Percentiles rank a stretch among this genome's conserved stretches.
Evolutionary conservation across 331 rosid genomes (phyloP).

Genomic region (Rosa hybrid): DNA sequence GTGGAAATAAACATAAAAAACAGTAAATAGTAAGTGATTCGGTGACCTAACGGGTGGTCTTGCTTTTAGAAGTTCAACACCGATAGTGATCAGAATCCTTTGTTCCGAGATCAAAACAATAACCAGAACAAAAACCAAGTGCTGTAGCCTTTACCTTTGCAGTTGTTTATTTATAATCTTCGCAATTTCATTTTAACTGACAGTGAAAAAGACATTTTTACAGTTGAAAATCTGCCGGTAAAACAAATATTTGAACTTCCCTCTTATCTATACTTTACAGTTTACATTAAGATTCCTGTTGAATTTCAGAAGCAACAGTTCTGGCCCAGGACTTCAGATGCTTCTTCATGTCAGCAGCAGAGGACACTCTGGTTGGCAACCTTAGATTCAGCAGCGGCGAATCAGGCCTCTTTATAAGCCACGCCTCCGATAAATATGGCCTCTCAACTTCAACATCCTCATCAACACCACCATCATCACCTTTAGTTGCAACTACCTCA

Average conservation of each 20-base stretch:
- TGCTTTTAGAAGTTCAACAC: no score
- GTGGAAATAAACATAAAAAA: no score
- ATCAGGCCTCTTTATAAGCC: conserved; percentile 74
- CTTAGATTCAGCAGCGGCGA: conserved; percentile 61
- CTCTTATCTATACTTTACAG: background rate
- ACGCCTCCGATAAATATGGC: conserved; percentile 88
- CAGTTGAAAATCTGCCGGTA: conserved; percentile 8
- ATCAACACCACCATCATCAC: conserved; percentile 16
- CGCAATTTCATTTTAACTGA: background rate
- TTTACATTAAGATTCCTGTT: conserved; percentile 26
- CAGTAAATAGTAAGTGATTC: no score
- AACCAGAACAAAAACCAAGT: background rate
- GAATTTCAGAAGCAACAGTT: conserved; percentile 72
- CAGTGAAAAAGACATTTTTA: conserved; percentile 5
- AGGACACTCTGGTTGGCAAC: conserved; percentile 51
- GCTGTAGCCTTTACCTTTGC: background rate
- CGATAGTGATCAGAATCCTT: no score
- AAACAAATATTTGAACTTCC: background rate
- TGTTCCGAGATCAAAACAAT: background rate
- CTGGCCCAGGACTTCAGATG: conserved; percentile 72
- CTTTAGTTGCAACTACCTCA: conserved; percentile 7
- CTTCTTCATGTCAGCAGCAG: conserved; percentile 72
- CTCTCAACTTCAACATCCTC: conserved; percentile 37
- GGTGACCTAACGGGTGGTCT: no score
- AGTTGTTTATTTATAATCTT: background rate